Percentiles rank a stretch among this genome's conserved stretches.
These are phyloP conservation scores for Agarophyton chilense DNA, from an alignment of 23 red algal genomes.

Conservation along the genomic window DNA sequence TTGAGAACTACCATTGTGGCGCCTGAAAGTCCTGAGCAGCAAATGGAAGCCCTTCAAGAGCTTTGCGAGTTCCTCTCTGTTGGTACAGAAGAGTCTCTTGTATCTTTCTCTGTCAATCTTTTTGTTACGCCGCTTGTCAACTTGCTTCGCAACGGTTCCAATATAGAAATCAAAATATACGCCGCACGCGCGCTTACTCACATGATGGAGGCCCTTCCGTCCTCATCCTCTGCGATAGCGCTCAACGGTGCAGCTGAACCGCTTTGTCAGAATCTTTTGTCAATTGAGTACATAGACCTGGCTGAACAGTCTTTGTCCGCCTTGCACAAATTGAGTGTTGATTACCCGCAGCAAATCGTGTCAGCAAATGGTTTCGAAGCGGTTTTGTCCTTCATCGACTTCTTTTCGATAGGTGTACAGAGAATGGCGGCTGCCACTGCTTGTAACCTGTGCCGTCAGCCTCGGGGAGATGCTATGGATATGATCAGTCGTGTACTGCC, in stretches of 20 bases:
- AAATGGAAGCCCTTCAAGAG: conserved; percentile 77
- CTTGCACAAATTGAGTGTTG: conserved; percentile 83
- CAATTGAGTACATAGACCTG: conserved; percentile 98
- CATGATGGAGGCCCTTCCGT: conserved; percentile 91
- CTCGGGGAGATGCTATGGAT: conserved; percentile 67
- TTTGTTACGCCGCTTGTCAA: conserved; percentile 85
- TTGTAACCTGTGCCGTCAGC: conserved; percentile 81
- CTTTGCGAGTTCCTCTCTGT: conserved; percentile 97
- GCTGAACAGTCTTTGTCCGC: conserved; percentile 96
- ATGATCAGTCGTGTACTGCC: conserved; percentile 69
- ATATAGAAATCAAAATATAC: conserved; percentile 77
- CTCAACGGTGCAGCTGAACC: conserved; percentile 70
- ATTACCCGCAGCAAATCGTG: conserved; percentile 89
- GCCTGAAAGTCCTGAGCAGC: conserved; percentile 44
- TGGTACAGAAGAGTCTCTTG: conserved; percentile 88
- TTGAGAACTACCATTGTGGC: conserved; percentile 48
- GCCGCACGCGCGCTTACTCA: conserved; percentile 93
- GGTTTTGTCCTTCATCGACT: conserved; percentile 90
- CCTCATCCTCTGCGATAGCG: conserved; percentile 79
- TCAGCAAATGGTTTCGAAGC: conserved; percentile 82
- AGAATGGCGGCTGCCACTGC: conserved; percentile 85
- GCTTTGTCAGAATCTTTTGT: conserved; percentile 81
- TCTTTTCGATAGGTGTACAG: conserved; percentile 93
- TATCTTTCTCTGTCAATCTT: conserved; percentile 84
- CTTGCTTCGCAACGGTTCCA: conserved; percentile 42